phyloP scores from a whole-genome alignment of 2,329 filamentous ascomycete genomes.

The Davidsoniella eucalypti region DNA sequence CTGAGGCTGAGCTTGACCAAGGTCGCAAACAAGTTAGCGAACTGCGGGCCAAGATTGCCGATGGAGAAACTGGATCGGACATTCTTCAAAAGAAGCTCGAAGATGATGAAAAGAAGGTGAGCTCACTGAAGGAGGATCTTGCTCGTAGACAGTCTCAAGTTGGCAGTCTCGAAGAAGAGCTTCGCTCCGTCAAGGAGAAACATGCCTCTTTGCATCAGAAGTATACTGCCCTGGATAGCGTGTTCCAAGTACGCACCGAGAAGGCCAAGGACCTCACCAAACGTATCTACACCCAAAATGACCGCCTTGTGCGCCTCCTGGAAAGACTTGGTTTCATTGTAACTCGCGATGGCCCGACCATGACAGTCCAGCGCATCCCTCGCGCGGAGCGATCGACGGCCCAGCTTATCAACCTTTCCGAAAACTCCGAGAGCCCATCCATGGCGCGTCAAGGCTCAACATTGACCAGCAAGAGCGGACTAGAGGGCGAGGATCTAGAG shows the following conservation, averaged over 20 bases:
- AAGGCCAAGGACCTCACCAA: conserved; percentile 73
- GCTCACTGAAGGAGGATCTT: conserved; percentile 51
- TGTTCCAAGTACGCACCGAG: conserved; percentile 52
- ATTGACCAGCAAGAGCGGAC: conserved; percentile 34
- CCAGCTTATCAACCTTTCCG: conserved; percentile 34
- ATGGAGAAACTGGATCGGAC: conserved; percentile 73
- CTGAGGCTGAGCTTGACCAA: conserved; percentile 42
- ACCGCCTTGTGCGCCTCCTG: conserved; percentile 65
- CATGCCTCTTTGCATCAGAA: conserved; percentile 36
- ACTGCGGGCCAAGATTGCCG: conserved; percentile 55
- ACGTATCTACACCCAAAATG: conserved; percentile 66
- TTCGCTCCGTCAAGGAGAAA: conserved; percentile 51
- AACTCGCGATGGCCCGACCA: conserved; percentile 52
- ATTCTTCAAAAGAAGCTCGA: conserved; percentile 57
- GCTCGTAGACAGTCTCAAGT: conserved; percentile 61
- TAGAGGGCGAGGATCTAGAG: conserved; percentile 50
- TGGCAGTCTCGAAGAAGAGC: conserved; percentile 59
- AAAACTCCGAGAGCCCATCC: conserved; percentile 38
- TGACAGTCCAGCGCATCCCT: conserved; percentile 58
- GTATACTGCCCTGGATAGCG: conserved; percentile 33
- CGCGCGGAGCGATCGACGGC: conserved; percentile 37
- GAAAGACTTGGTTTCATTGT: conserved; percentile 78
- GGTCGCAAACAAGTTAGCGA: conserved; percentile 52
- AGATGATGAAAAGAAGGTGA: conserved; percentile 58
- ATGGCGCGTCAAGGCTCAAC: conserved; percentile 38